A percentile compares a stretch with the other conserved stretches of the same genome.
These are phyloP conservation scores for Lactifluus volemus DNA, from an alignment of 768 basidiomycete species.

Conservation along the genomic window DNA sequence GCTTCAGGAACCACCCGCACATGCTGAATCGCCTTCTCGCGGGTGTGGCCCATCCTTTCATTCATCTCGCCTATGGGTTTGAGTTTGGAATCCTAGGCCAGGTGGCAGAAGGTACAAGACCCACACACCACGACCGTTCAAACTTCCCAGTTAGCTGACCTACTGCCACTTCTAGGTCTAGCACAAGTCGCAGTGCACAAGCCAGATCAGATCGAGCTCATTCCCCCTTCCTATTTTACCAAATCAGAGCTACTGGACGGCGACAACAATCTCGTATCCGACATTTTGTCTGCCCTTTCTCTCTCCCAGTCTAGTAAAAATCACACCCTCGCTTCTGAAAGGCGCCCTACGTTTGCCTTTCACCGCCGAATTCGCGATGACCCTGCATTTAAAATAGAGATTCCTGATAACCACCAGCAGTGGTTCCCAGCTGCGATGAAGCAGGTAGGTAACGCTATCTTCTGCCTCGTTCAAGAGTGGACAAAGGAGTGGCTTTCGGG, in stretches of 20 bases:
- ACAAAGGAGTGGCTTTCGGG: conserved; percentile 2
- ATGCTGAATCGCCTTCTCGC: conserved; percentile 50
- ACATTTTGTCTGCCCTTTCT: conserved; percentile 21
- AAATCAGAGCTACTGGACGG: not conserved
- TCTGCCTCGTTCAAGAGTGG: conserved; percentile 21
- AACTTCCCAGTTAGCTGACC: not conserved
- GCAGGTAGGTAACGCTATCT: conserved; percentile 12
- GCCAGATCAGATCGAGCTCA: conserved; percentile 29
- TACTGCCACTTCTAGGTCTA: conserved; percentile 33
- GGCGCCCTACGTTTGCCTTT: conserved; percentile 32
- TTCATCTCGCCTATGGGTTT: conserved; percentile 52
- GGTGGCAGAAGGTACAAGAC: conserved; percentile 46
- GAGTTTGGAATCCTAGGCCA: conserved; percentile 55
- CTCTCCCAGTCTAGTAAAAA: not conserved
- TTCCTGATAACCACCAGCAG: not conserved
- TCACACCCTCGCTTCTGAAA: conserved; percentile 31
- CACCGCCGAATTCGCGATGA: conserved; percentile 48
- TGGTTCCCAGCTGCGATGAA: conserved; percentile 16
- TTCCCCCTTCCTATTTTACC: conserved; percentile 25
- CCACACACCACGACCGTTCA: not conserved
- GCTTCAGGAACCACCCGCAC: conserved; percentile 30
- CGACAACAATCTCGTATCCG: conserved; percentile 3
- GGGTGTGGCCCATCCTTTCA: conserved; percentile 54
- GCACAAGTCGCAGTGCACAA: conserved; percentile 45
- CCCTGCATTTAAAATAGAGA: conserved; percentile 22